Evolutionary conservation across 495 filamentous ascomycete genomes (phyloP).

Genomic region (Neurospora sp.): DNA sequence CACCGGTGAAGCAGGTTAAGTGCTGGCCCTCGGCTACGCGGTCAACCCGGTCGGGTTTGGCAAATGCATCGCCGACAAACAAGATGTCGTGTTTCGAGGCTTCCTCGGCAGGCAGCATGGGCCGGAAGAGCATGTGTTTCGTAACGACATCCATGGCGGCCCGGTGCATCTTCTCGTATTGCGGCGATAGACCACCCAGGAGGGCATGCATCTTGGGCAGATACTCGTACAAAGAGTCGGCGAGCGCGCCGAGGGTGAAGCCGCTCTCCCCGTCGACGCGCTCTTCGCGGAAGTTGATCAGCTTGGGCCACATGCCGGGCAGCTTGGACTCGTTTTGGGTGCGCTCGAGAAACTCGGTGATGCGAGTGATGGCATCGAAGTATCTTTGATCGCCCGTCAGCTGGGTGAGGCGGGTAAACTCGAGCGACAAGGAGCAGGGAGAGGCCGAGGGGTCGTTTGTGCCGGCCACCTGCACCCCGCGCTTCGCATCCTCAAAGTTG

Average conservation of each 20-base stretch:
- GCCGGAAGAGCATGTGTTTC: constrained; percentile 57
- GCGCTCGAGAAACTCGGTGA: constrained; percentile 62
- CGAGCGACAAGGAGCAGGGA: constrained; percentile 68
- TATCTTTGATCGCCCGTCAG: constrained; percentile 69
- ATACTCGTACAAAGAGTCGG: constrained; percentile 85
- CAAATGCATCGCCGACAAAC: constrained; percentile 37
- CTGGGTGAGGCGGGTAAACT: constrained; percentile 75
- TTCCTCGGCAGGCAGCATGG: constrained; percentile 37
- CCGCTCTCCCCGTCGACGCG: constrained; percentile 17
- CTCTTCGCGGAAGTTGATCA: constrained; percentile 23
- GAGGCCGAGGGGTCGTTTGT: constrained; percentile 46
- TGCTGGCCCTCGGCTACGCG: constrained; percentile 31
- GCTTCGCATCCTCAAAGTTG: constrained; percentile 68
- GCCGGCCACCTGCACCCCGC: constrained; percentile 59
- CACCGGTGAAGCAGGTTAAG: constrained; percentile 66
- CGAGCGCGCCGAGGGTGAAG: constrained; percentile 66
- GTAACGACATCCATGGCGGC: constrained; percentile 50
- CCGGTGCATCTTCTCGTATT: constrained; percentile 31
- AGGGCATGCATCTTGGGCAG: constrained; percentile 55
- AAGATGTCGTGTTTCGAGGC: constrained; percentile 50
- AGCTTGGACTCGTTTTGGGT: constrained; percentile 54
- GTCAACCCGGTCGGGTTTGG: constrained; percentile 6
- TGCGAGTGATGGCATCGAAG: constrained; percentile 73
- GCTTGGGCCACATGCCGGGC: constrained; percentile 47
- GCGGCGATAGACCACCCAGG: constrained; percentile 19